Conservation (phyloP, 495 filamentous ascomycete species). For the Penicillium pulvis region DNA sequence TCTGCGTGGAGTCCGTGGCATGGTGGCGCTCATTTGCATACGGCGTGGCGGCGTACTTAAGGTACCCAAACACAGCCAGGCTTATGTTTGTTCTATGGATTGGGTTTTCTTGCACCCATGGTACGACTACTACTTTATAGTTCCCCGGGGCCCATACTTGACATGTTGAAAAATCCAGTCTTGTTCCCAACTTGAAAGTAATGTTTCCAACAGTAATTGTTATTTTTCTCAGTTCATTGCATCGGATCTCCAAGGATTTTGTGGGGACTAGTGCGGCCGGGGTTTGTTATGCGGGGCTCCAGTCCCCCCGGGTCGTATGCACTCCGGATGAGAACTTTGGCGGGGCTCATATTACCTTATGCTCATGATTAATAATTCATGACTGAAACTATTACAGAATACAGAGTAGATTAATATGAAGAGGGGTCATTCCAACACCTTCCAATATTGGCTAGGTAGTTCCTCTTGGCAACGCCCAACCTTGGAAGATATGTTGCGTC, state of each 20-base stretch:
- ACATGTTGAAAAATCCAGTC: background rate
- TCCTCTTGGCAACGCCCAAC: background rate
- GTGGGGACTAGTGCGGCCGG: background rate
- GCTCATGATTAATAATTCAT: background rate
- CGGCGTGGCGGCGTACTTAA: no score
- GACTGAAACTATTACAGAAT: no score
- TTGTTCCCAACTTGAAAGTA: background rate
- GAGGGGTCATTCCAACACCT: background rate
- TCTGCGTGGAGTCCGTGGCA: background rate
- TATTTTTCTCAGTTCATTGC: background rate
- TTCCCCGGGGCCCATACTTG: background rate
- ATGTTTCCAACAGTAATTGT: background rate
- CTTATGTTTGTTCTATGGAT: no score
- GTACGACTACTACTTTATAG: background rate
- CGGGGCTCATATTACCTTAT: background rate
- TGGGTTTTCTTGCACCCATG: no score
- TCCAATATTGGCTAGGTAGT: background rate
- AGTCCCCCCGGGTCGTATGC: background rate
- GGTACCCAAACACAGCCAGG: no score
- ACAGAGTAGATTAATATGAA: background rate
- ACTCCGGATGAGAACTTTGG: background rate
- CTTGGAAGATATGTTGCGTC: background rate
- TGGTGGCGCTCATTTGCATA: background rate
- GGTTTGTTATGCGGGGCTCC: constrained; percentile 3
- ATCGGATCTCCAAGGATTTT: background rate